Evolutionary conservation across 1,139 yeast genomes (phyloP).

Genomic region (Taphrina populina): DNA sequence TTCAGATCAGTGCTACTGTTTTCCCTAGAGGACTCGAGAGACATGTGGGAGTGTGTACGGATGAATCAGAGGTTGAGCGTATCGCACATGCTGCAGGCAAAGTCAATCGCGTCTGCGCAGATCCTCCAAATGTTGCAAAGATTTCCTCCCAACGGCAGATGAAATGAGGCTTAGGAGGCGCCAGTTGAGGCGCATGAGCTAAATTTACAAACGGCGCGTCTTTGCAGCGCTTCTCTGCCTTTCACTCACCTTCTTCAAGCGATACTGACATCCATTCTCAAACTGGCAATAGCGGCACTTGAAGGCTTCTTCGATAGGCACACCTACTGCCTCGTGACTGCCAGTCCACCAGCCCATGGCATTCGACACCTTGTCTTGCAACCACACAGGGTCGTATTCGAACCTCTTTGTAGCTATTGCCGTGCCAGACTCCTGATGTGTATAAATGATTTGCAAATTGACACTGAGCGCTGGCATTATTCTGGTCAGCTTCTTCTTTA

Average conservation of each 20-base stretch:
- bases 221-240: no score
- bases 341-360: conserved; percentile 38
- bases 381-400: conserved; percentile 30
- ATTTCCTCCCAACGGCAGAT: background rate
- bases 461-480: conserved; percentile 18
- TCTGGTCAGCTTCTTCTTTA: conserved; percentile 26
- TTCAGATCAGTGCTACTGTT: conserved; percentile 14
- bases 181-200: no score
- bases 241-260: conserved; percentile 35
- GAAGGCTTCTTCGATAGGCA: conserved; percentile 38
- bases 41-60: conserved; percentile 4
- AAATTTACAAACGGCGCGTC: no score
- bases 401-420: conserved; percentile 36
- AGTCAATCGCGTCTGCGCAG: background rate
- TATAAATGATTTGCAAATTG: conserved; percentile 35
- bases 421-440: conserved; percentile 35
- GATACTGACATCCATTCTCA: conserved; percentile 37
- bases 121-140: background rate
- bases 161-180: no score
- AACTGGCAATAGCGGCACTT: conserved; percentile 38
- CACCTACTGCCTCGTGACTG: conserved; percentile 39
- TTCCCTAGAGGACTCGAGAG: conserved; percentile 21
- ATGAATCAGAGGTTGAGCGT: background rate
- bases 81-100: background rate
- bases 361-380: conserved; percentile 11